Evolutionary conservation across 2,329 filamentous ascomycete species (phyloP), one percentile per base, ranked within the genome.

Genomic region (Colletotrichum nymphaeae): DNA sequence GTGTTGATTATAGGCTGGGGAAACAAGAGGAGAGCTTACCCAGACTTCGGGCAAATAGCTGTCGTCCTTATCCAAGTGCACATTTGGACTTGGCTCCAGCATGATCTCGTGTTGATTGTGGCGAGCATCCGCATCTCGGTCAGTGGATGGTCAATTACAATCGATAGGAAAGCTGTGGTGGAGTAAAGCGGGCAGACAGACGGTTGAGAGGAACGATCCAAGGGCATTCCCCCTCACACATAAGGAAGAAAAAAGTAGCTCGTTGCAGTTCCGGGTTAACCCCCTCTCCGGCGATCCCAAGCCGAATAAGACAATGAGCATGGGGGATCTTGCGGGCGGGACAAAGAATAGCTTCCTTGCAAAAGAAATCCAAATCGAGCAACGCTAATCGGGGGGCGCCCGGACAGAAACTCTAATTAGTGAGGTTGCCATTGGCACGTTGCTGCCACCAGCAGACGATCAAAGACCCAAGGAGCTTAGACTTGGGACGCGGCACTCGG

Each of bases 41-140:
- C 75, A 72, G 55, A 76, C 72, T 63, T 77, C 76, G 8, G 75
- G 69, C 4, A 77, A 22, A 32, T 77, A 77, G 8, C 62, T 65
- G 52, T 69, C 63, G 55, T 75, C 70, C n/a, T 46, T 9, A 52
- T 75, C 70, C 52, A 74, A 49, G n/a, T 74, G 49, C 52, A 75
- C 70, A 32, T 69, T 58, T 22, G 63, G 22, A 53, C 73, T 74
- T 35, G 73, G 67, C 22, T 56, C 59, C 60, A 60, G 37, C 63
- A 72, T 73, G 56, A 65, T 73, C 63, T 60, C 22, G 35, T 59
- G 46, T 65, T 53, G 5, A 8, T 22, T 14, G 6, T 16, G 22
- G 16, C 28, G 22, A n/a, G 28, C 66, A 70, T 62, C 55, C 19
- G 70, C 70, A 73, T 70, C 60, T 52, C 60, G 46, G 65, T 22